A percentile compares a stretch with the other conserved stretches of the same genome.
Conservation (phyloP, 768 basidiomycete genomes). For the Russula vinacea region DNA sequence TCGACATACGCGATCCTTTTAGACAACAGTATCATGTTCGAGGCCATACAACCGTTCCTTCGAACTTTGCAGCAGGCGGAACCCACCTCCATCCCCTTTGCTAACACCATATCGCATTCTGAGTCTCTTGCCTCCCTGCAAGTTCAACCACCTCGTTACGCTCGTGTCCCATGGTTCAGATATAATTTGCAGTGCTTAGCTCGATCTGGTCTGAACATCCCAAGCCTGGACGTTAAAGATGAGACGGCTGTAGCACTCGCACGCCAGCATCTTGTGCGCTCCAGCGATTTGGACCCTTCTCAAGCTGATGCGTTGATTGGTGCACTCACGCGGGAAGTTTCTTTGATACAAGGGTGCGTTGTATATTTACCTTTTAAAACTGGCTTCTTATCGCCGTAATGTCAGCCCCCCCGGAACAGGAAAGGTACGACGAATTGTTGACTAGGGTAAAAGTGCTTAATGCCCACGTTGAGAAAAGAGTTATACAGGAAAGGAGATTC, state of each 20-base stretch:
- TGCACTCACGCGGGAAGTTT: slow-evolving; percentile 55
- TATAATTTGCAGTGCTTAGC: slow-evolving; percentile 53
- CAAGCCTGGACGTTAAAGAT: slow-evolving; percentile 43
- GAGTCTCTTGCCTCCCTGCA: background rate
- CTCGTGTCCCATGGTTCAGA: slow-evolving; percentile 47
- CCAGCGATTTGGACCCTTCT: slow-evolving; percentile 62
- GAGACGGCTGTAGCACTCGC: slow-evolving; percentile 47
- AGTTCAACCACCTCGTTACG: slow-evolving; percentile 16
- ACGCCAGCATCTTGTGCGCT: slow-evolving; percentile 42
- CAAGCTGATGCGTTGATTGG: slow-evolving; percentile 70
- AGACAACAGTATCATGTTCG: slow-evolving; percentile 28
- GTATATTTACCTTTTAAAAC: background rate
- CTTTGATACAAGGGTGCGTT: slow-evolving; percentile 68
- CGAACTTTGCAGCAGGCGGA: slow-evolving; percentile 24
- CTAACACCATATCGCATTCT: slow-evolving; percentile 8
- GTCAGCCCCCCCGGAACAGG: slow-evolving; percentile 74
- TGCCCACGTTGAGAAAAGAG: slow-evolving; percentile 40
- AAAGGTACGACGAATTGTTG: slow-evolving; percentile 45
- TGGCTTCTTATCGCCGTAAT: background rate
- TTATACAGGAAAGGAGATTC: slow-evolving; percentile 64
- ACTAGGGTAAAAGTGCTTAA: background rate
- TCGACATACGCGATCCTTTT: slow-evolving; percentile 25
- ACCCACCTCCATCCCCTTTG: slow-evolving; percentile 26
- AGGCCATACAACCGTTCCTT: slow-evolving; percentile 27
- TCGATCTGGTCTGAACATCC: slow-evolving; percentile 37